Evolutionary conservation across 805 yeast species (phyloP).

Genomic region (Zygotorulaspora danielsina): DNA sequence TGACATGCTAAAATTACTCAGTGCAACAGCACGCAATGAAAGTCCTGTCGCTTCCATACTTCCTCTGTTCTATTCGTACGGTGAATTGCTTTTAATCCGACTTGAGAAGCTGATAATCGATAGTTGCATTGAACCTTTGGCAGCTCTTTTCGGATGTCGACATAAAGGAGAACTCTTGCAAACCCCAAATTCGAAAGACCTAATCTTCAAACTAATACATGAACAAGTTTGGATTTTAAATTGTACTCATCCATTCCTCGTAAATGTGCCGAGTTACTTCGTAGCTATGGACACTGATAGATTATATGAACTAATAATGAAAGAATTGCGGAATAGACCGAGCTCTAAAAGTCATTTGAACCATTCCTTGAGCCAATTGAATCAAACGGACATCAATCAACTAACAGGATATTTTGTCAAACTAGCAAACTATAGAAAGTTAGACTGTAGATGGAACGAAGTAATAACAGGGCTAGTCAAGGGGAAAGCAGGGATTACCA

Average conservation of each 20-base stretch:
- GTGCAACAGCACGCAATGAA: slow-evolving; percentile 8
- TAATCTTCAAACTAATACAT: slow-evolving; percentile 16
- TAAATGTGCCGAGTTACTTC: slow-evolving; percentile 22
- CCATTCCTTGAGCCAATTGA: slow-evolving; percentile 23
- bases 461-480: slow-evolving; percentile 46
- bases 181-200: slow-evolving; percentile 5
- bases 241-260: slow-evolving; percentile 19
- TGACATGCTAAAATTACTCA: slow-evolving; percentile 12
- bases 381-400: slow-evolving; percentile 57
- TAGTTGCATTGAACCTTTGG: slow-evolving; percentile 28
- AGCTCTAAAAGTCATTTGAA: slow-evolving; percentile 46
- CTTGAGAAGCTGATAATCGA: slow-evolving; percentile 24
- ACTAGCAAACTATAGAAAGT: slow-evolving; percentile 42
- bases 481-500: slow-evolving; percentile 25
- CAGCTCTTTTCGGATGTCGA: slow-evolving; percentile 24
- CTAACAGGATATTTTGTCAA: slow-evolving; percentile 63
- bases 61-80: slow-evolving; percentile 15
- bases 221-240: slow-evolving; percentile 26
- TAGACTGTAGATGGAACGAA: slow-evolving; percentile 45
- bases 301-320: slow-evolving; percentile 34
- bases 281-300: slow-evolving; percentile 33
- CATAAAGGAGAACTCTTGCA: slow-evolving; percentile 21
- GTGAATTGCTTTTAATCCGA: slow-evolving; percentile 22
- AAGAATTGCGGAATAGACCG: slow-evolving; percentile 37
- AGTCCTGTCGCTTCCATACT: slow-evolving; percentile 8